These are phyloP conservation scores for Kurtzmaniella quercitrusa DNA, from an alignment of 1,139 yeast species.

Conservation along the genomic window DNA sequence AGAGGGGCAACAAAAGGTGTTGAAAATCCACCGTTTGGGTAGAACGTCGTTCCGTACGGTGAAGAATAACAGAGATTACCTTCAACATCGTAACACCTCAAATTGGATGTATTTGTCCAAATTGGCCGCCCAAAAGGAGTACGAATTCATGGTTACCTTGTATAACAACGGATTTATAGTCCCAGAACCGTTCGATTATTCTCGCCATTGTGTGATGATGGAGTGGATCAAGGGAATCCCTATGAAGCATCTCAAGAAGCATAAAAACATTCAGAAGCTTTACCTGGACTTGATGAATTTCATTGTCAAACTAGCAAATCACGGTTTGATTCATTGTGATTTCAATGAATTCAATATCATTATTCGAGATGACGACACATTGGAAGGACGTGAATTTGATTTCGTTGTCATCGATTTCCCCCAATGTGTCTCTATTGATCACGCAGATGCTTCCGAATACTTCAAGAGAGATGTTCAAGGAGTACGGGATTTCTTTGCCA, in stretches of 20 bases:
- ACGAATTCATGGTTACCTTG: slow-evolving; percentile 75
- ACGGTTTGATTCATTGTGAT: slow-evolving; percentile 95
- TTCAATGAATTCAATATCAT: slow-evolving; percentile 94
- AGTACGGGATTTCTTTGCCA: slow-evolving; percentile 73
- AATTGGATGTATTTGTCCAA: slow-evolving; percentile 92
- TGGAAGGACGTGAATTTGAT: slow-evolving; percentile 44
- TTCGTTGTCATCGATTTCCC: slow-evolving; percentile 96
- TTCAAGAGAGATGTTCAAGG: slow-evolving; percentile 93
- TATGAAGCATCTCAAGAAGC: slow-evolving; percentile 76
- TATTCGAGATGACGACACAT: slow-evolving; percentile 57
- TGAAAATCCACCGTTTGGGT: slow-evolving; percentile 90
- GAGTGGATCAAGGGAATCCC: slow-evolving; percentile 85
- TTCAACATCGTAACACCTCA: slow-evolving; percentile 60
- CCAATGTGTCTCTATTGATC: slow-evolving; percentile 92
- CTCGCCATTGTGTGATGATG: slow-evolving; percentile 92
- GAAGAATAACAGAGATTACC: slow-evolving; percentile 88
- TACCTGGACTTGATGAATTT: slow-evolving; percentile 85
- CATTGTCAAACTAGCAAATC: slow-evolving; percentile 74
- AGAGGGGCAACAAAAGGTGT: slow-evolving; percentile 60
- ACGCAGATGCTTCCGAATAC: slow-evolving; percentile 79
- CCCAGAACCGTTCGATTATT: slow-evolving; percentile 84
- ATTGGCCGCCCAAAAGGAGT: slow-evolving; percentile 90
- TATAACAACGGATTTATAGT: slow-evolving; percentile 75
- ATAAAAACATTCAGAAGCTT: slow-evolving; percentile 61
- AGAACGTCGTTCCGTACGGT: slow-evolving; percentile 90